Conservation (phyloP, 2,329 filamentous ascomycete species). For the Zymoseptoria ardabiliae region DNA sequence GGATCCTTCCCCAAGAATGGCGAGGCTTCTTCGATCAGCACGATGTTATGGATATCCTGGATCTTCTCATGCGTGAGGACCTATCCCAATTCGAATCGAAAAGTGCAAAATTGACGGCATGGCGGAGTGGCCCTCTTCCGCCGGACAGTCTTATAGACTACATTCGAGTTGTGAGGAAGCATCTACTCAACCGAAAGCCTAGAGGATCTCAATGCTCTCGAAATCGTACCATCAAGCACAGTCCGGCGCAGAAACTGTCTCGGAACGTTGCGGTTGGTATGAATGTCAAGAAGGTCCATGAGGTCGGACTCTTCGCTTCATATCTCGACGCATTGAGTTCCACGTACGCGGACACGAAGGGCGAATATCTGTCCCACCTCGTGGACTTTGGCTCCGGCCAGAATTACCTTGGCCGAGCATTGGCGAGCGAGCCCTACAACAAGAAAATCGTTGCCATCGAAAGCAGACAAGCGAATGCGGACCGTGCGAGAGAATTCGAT, state of each 20-base stretch:
- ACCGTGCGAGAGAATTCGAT: slow-evolving; percentile 76
- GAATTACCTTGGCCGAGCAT: slow-evolving; percentile 84
- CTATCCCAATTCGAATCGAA: slow-evolving; percentile 39
- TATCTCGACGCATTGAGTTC: slow-evolving; percentile 66
- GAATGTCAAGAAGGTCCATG: slow-evolving; percentile 92
- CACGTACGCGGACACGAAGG: slow-evolving; percentile 43
- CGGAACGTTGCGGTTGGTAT: slow-evolving; percentile 76
- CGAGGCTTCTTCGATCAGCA: slow-evolving; percentile 64
- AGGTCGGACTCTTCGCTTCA: slow-evolving; percentile 82
- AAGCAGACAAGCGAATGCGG: slow-evolving; percentile 76
- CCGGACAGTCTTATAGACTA: slow-evolving; percentile 61
- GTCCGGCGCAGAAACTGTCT: slow-evolving; percentile 50
- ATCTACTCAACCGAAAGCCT: slow-evolving; percentile 58
- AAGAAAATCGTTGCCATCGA: slow-evolving; percentile 86
- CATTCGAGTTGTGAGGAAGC: slow-evolving; percentile 57
- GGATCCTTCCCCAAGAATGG: slow-evolving; percentile 73
- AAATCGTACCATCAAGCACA: slow-evolving; percentile 24
- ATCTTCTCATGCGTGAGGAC: slow-evolving; percentile 74
- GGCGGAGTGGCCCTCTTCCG: slow-evolving; percentile 43
- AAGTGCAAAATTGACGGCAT: slow-evolving; percentile 15
- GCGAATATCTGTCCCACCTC: slow-evolving; percentile 63
- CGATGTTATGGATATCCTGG: slow-evolving; percentile 67
- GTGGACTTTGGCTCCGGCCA: slow-evolving; percentile 96
- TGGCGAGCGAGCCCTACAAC: slow-evolving; percentile 81
- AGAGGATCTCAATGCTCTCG: slow-evolving; percentile 21